These are phyloP conservation scores for Boletellus ananiceps DNA, from an alignment of 768 basidiomycete genomes.

Conservation along the genomic window DNA sequence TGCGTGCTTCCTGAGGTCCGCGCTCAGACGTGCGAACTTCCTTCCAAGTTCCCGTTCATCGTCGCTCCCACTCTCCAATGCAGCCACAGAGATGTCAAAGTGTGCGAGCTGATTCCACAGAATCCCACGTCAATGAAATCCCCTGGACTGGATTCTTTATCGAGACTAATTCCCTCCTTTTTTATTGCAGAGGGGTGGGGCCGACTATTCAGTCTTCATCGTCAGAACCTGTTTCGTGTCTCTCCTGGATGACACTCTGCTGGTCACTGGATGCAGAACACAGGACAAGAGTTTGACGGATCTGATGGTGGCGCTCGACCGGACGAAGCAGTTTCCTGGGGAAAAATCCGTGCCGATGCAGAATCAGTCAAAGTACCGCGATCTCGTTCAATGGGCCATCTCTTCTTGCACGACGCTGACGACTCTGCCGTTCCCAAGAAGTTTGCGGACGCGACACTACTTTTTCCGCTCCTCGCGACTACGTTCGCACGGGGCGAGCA, in stretches of 20 bases:
- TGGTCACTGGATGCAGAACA: conserved; percentile 55
- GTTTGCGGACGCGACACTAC: conserved; percentile 94
- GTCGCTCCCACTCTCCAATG: neutral
- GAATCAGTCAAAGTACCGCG: conserved; percentile 76
- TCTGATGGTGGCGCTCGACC: conserved; percentile 96
- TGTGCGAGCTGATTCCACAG: neutral
- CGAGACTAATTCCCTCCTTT: neutral
- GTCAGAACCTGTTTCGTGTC: conserved; percentile 39
- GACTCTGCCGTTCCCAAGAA: conserved; percentile 38
- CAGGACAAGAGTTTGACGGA: conserved; percentile 98
- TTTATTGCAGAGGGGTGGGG: conserved; percentile 79
- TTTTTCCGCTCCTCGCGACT: conserved; percentile 91
- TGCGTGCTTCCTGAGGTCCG: neutral
- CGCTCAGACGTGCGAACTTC: neutral
- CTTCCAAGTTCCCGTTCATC: neutral
- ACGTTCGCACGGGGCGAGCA: conserved; percentile 66
- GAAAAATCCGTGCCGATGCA: conserved; percentile 86
- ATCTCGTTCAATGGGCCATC: neutral
- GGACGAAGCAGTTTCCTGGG: conserved; percentile 98
- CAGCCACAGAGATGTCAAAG: neutral
- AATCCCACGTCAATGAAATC: conserved; percentile 45
- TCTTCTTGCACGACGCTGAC: conserved; percentile 6
- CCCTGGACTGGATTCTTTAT: no score
- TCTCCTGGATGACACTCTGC: neutral
- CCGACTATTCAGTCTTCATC: conserved; percentile 95